phyloP scores from a whole-genome alignment of 805 yeast genomes.

The Osmozyma mogii region DNA sequence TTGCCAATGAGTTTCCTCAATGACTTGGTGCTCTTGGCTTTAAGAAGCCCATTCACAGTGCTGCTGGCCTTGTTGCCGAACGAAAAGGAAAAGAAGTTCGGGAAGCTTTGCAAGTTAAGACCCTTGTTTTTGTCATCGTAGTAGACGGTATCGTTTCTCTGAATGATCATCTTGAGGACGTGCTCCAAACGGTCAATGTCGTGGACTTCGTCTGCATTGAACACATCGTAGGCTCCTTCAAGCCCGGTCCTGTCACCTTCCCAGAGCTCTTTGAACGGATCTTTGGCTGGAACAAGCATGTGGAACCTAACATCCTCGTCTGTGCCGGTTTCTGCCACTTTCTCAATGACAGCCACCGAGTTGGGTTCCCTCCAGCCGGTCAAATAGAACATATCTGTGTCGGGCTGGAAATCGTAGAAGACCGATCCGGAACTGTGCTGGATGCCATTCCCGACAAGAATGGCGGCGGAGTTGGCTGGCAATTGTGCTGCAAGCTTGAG shows the following conservation, averaged over 20 bases:
- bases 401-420: conserved; percentile 87
- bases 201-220: conserved; percentile 77
- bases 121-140: conserved; percentile 37
- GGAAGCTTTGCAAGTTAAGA: conserved; percentile 5
- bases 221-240: conserved; percentile 70
- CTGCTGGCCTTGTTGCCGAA: conserved; percentile 4
- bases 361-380: conserved; percentile 94
- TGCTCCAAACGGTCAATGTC: conserved; percentile 37
- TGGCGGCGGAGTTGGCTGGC: conserved; percentile 60
- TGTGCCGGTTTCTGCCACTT: conserved; percentile 39
- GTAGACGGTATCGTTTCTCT: conserved; percentile 43
- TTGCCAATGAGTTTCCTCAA: conserved; percentile 35
- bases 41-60: conserved; percentile 15
- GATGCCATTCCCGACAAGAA: conserved; percentile 62
- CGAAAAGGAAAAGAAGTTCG: conserved; percentile 14
- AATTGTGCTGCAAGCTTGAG: conserved; percentile 46
- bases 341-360: conserved; percentile 61
- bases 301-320: conserved; percentile 52
- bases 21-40: conserved; percentile 33
- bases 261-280: conserved; percentile 79
- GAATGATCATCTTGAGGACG: conserved; percentile 41
- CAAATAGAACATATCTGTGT: conserved; percentile 77
- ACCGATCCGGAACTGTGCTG: conserved; percentile 87
- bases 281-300: conserved; percentile 80
- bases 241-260: conserved; percentile 90